Conservation (phyloP, 371 early-diverging fungal species). For the Apophysomyces variabilis region DNA sequence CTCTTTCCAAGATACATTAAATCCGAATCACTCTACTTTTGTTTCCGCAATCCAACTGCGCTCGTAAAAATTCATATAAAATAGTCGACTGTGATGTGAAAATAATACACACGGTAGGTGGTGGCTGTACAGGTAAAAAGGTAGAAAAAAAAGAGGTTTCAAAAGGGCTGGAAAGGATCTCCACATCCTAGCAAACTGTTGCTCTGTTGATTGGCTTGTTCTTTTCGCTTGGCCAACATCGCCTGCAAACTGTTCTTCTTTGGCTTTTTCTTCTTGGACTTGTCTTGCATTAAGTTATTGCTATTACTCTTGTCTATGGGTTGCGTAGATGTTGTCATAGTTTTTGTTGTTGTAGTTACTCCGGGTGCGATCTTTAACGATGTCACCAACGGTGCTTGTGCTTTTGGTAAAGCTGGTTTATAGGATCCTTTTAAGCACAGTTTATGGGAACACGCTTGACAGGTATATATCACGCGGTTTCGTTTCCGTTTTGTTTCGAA, state of each 20-base stretch:
- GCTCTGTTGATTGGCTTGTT: constrained; percentile 14
- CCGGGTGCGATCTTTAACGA: constrained; percentile 4
- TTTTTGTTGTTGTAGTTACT: not conserved
- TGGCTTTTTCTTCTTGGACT: constrained; percentile 33
- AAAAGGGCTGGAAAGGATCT: constrained; percentile 46
- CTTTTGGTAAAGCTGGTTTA: not conserved
- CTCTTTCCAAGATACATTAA: too few species aligned
- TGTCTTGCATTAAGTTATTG: not conserved
- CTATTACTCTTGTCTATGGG: constrained; percentile 8
- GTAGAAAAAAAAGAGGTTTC: not conserved
- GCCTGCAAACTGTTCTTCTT: constrained; percentile 52
- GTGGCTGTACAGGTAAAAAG: too few species aligned
- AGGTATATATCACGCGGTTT: constrained; percentile 27
- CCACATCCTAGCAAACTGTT: constrained; percentile 22
- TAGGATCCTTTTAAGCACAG: constrained; percentile 29
- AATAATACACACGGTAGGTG: too few species aligned
- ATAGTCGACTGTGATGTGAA: too few species aligned
- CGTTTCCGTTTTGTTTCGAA: constrained; percentile 15
- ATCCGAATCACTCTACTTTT: too few species aligned
- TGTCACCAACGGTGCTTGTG: not conserved
- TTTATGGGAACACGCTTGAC: constrained; percentile 29
- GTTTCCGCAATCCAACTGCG: too few species aligned
- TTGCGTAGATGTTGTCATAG: constrained; percentile 2
- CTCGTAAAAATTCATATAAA: too few species aligned
- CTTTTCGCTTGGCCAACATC: constrained; percentile 35